Base-by-base conservation (phyloP, 192 early-diverging fungal species). In the Linnemannia elongata region DNA sequence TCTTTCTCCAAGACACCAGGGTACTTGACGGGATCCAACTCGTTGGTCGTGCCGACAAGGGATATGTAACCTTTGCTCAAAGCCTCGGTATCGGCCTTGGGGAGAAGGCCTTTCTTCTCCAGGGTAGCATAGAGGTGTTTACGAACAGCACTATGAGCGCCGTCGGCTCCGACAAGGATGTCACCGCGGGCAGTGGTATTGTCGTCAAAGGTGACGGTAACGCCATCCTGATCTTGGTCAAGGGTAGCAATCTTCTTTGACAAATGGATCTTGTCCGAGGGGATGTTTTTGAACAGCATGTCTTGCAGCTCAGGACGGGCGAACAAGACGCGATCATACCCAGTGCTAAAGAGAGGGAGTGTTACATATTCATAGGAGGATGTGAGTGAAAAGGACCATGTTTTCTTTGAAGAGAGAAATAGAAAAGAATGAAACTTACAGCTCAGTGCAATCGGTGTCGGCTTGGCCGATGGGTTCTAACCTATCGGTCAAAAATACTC, bases 101-200 rank as follows among this genome's bases (percentile, higher is more conserved):
- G 72, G 47, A 68, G 18, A 5, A 78, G 33, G 1, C 49, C 72
- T 1, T 77, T 47, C 69, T 57, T 76, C 27, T 78, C 72, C 60
- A 78, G 52, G 15, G 68, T 45, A 12, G 60, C 30, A 35, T 83
- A 83, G 9, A 83, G 57, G 4, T 36, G 35, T 38, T 78, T 1
- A 6, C 82, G 82, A 54, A 83, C 71, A 44, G 44, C 57, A 47
- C 82, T 83, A 49, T 78, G 74, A 8, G 76, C 42, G 3, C 82
- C 82, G 42, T 83, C 76, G 1, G 82, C 82, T 8, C 82, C 82
- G 17, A 83, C 41, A 24, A 83, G 82, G 20, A 83, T 49, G 30
- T 83, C 82, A 24, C 75, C 82, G 1, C 54, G 60, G 33, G 74
- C 74, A 2, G 76, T 60, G 33, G 35, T 72, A 5, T 75, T 66